Percentiles rank a stretch among this genome's conserved stretches.
Conservation (phyloP, 352 stramenopile species). For the Pythium pectinolyticum region DNA sequence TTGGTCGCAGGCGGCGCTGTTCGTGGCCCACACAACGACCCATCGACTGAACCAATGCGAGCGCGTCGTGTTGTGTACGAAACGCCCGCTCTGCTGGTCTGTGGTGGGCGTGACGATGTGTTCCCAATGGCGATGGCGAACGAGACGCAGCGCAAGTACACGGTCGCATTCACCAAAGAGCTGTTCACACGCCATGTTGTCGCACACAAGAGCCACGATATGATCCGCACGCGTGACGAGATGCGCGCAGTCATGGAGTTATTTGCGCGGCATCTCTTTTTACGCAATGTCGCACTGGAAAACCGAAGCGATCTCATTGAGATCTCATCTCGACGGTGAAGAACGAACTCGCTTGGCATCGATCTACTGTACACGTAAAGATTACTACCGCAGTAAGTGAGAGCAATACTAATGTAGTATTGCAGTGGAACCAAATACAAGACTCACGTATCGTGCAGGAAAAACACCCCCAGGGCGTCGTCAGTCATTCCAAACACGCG, state of each 20-base stretch:
- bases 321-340: conserved; percentile 28
- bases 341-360: too few species aligned
- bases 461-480: too few species aligned
- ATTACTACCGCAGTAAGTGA: background rate
- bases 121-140: conserved; percentile 41
- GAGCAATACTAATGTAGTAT: too few species aligned
- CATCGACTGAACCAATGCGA: background rate
- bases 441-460: too few species aligned
- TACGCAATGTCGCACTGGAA: conserved; percentile 54
- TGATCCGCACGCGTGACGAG: conserved; percentile 50
- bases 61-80: conserved; percentile 27
- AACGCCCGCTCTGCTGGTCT: conserved; percentile 51
- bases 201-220: conserved; percentile 47
- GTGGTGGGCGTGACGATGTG: conserved; percentile 34
- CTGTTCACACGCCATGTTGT: conserved; percentile 18
- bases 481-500: too few species aligned
- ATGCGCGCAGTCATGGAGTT: conserved; percentile 66
- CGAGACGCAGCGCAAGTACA: conserved; percentile 33
- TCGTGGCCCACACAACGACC: conserved; percentile 32
- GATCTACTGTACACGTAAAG: background rate
- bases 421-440: too few species aligned
- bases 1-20: conserved; percentile 50
- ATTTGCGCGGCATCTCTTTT: conserved; percentile 47
- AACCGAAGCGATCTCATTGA: conserved; percentile 57
- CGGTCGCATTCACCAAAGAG: conserved; percentile 16